Percentiles rank a stretch among this genome's conserved stretches.
Evolutionary conservation across 768 basidiomycete genomes (phyloP).

Genomic region (Tricholoma hemisulphureum): DNA sequence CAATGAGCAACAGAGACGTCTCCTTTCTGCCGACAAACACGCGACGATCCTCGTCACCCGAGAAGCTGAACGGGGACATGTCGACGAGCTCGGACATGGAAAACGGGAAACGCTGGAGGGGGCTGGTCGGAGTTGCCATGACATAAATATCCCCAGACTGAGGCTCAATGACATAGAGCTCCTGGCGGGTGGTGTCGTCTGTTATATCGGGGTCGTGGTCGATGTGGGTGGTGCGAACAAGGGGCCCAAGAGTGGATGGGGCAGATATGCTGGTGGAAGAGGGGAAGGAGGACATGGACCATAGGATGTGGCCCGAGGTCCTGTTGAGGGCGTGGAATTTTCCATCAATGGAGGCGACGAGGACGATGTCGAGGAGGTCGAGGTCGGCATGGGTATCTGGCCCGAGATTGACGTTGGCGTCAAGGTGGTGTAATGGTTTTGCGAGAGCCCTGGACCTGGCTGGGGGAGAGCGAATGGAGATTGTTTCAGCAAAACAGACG

Average conservation of each 20-base stretch:
- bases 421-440: too few relatives aligned
- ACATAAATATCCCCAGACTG: constrained; percentile 93
- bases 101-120: constrained; percentile 85
- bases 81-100: constrained; percentile 93
- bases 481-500: not conserved
- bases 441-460: too few relatives aligned
- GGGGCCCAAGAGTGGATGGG: constrained; percentile 63
- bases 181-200: constrained; percentile 53
- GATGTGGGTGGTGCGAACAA: constrained; percentile 69
- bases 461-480: not conserved
- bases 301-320: constrained; percentile 75
- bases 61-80: constrained; percentile 77
- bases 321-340: constrained; percentile 92
- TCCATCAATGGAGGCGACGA: constrained; percentile 92
- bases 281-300: constrained; percentile 79
- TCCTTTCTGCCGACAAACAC: constrained; percentile 91
- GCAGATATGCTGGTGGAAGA: constrained; percentile 36
- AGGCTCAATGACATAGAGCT: constrained; percentile 92
- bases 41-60: constrained; percentile 58
- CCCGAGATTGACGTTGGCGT: too few relatives aligned
- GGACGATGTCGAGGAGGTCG: constrained; percentile 76
- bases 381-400: constrained; percentile 42
- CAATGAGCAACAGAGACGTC: constrained; percentile 73
- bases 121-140: constrained; percentile 62
- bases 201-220: constrained; percentile 55